A percentile compares a stretch with the other conserved stretches of the same genome.
phyloP scores from a whole-genome alignment of 805 yeast genomes.

The Yamadazyma laniorum region DNA sequence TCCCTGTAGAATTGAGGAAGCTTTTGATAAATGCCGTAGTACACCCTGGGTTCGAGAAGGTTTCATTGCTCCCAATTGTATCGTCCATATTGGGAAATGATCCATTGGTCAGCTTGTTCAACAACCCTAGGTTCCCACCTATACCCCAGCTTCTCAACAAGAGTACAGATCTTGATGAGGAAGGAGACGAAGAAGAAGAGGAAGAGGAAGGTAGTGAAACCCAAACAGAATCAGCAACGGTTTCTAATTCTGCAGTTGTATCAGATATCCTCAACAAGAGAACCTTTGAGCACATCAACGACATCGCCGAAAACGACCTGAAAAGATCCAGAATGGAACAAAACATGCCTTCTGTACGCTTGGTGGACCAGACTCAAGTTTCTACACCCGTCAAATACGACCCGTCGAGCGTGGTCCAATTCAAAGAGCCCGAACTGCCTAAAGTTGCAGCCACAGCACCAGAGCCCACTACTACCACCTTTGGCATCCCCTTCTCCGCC shows the following conservation, averaged over 20 bases:
- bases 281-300: not conserved
- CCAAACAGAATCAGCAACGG: constrained; percentile 10
- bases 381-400: not conserved
- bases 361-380: not conserved
- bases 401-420: constrained; percentile 4
- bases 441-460: not conserved
- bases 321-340: constrained; percentile 14
- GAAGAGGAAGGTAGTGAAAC: too few species aligned
- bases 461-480: not conserved
- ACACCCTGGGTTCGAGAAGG: constrained; percentile 64
- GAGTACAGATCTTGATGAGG: constrained; percentile 38
- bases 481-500: not conserved
- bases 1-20: constrained; percentile 32
- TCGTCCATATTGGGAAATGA: constrained; percentile 49
- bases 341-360: not conserved
- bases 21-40: constrained; percentile 55
- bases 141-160: constrained; percentile 24
- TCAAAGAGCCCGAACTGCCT: constrained; percentile 6
- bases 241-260: constrained; percentile 7
- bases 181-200: constrained; percentile 20
- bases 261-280: constrained; percentile 24
- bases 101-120: constrained; percentile 54
- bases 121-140: constrained; percentile 75
- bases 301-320: constrained; percentile 26
- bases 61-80: constrained; percentile 72